phyloP scores from a whole-genome alignment of 2,329 filamentous ascomycete species.

The Talaromyces sp. region DNA sequence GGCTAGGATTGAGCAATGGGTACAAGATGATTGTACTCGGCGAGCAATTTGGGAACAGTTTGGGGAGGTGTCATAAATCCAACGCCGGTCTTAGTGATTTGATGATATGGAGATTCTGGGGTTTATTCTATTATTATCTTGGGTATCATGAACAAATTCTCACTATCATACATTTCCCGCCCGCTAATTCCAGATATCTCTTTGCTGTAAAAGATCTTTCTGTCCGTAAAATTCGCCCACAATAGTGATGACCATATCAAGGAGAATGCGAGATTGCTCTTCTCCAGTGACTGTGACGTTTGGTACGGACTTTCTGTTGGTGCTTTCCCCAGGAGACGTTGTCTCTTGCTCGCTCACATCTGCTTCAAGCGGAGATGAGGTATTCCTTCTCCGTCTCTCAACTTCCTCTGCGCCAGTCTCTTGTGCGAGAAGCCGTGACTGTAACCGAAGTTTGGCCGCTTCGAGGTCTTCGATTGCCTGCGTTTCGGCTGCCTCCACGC shows the following conservation, averaged over 20 bases:
- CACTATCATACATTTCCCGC: neutral
- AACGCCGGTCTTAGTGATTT: neutral
- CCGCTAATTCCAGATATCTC: constrained; percentile 49
- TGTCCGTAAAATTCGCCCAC: constrained; percentile 88
- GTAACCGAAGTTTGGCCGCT: constrained; percentile 45
- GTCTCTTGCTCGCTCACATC: neutral
- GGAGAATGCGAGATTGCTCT: constrained; percentile 53
- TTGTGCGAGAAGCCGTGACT: constrained; percentile 31
- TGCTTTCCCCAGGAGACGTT: neutral
- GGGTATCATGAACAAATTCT: constrained; percentile 7
- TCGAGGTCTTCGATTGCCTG: constrained; percentile 36
- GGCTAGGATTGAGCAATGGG: constrained; percentile 62
- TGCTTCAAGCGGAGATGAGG: constrained; percentile 8
- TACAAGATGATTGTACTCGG: constrained; percentile 31
- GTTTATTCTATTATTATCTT: neutral
- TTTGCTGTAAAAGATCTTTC: constrained; percentile 72
- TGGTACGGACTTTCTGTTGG: constrained; percentile 23
- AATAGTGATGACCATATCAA: constrained; percentile 88
- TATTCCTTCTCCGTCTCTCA: constrained; percentile 22
- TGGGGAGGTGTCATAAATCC: neutral
- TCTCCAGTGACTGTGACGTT: constrained; percentile 26
- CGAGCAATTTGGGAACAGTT: constrained; percentile 14
- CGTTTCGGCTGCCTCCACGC: neutral
- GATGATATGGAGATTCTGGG: neutral
- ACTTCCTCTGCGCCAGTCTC: constrained; percentile 28